Base-by-base conservation (phyloP, 2,329 filamentous ascomycete species). In the Rutstroemia sp. region DNA sequence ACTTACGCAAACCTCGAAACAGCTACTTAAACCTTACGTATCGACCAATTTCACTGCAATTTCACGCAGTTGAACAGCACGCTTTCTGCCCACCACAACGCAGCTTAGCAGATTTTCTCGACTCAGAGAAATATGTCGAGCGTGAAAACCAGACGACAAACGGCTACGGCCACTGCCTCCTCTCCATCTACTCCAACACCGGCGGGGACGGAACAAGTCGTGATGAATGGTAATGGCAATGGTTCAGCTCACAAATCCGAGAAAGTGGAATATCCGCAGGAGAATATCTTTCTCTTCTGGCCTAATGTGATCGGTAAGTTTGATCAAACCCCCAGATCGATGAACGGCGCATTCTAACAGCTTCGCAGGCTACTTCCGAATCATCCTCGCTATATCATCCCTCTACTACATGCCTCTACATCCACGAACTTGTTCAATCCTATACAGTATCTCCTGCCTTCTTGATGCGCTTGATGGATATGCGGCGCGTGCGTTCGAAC, bases 351-450 rank as follows among this genome's bases (percentile, higher is more conserved):
- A 46, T 55, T 48, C 64, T 66, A 58, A 65, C 52, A 4, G n/a
- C 42, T 25, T 44, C 55, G 5, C 62, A 91, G 88, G 88, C 64
- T 92, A 92, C 73, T 79, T 75, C 57, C 85, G 89, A 67, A 87
- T 94, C 68, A 75, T 92, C 62, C 81, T 92, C 63, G 91, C 92
- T 66, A 77, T 96, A 67, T 90, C 88, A 49, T 96, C 94, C 27
- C 85, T 99, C 63, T 96, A 97, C 77, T 99, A 96, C 78, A 99
- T 99, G 94, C 92, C 94, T 52, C 83, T 97, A 54, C 94, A 99
- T 72, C 92, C 92, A n/a, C 87, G 92, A 67, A 96, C 92, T 39
- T 97, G 92, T 76, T 92, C 89, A 58, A 73, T 92, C 50, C 83
- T 95, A 54, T 99, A 99, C 79, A 92, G 86, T 70, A 77, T 99